Evolutionary conservation across 768 basidiomycete genomes (phyloP).

Genomic region (Mycena crocata): DNA sequence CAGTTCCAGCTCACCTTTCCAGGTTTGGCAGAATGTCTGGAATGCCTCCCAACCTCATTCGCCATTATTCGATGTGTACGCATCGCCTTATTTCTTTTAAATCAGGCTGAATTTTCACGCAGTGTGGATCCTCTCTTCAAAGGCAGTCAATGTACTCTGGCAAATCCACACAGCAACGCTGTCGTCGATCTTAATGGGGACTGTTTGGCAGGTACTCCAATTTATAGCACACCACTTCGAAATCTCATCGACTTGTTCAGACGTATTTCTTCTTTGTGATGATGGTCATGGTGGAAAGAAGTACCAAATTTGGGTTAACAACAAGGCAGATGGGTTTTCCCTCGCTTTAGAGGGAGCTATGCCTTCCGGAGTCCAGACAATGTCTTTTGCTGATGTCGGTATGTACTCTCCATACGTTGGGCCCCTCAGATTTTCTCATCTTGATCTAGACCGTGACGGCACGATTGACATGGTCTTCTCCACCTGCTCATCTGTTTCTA

Average conservation of each 20-base stretch:
- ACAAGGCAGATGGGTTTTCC: conserved; percentile 79
- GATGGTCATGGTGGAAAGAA: conserved; percentile 66
- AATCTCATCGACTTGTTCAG: conserved; percentile 49
- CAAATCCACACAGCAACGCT: conserved; percentile 94
- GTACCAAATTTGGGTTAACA: conserved; percentile 95
- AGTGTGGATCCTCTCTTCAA: conserved; percentile 72
- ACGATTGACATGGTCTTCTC: conserved; percentile 96
- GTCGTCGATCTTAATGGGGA: conserved; percentile 96
- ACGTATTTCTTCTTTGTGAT: conserved; percentile 91
- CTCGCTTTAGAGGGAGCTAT: conserved; percentile 75
- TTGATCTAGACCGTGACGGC: conserved; percentile 84
- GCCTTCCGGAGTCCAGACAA: conserved; percentile 79
- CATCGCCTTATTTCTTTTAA: not conserved
- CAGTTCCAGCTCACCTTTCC: conserved; percentile 55
- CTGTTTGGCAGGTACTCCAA: conserved; percentile 83
- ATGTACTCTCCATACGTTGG: conserved; percentile 32
- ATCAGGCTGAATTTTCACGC: not conserved
- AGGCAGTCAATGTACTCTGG: conserved; percentile 76
- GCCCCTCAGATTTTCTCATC: conserved; percentile 4
- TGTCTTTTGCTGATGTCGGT: conserved; percentile 95
- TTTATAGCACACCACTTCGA: not conserved
- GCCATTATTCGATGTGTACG: conserved; percentile 75
- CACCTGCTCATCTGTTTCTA: conserved; percentile 80
- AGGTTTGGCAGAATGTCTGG: conserved; percentile 88
- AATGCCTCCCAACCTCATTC: conserved; percentile 64